Evolutionary conservation across 2,329 filamentous ascomycete species (phyloP), one percentile per base, ranked within the genome.

Genomic region (Penicillium griseofulvum): DNA sequence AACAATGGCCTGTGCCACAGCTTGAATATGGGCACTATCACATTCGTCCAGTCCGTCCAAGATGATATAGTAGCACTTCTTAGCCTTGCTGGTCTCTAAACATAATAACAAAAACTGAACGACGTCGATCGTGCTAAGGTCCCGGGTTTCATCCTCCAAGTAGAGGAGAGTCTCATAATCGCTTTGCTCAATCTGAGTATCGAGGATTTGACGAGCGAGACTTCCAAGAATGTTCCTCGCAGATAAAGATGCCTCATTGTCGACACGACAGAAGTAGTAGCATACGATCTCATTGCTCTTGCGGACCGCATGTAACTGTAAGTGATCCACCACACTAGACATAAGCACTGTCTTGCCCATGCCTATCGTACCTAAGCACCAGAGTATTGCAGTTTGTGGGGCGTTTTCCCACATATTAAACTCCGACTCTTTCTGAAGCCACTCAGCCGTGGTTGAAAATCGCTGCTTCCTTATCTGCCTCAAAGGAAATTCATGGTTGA

Each of bases 271-370:
- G 43, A 66, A 65, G 38, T 56, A 59, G 43, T 66, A 60, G 16
- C 38, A 43, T 22, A 65, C 36, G 11, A 54, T 22, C 24, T 56
- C 56, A 36, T 57, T 36, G 2, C 38, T 47, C 16, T 53, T 48
- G 24, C 53, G 55, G 22, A 33, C 16, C 5, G 38, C 12, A 31
- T 58, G 44, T 43, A 43, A 14, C n/a, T 6, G 24, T 24, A 64
- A 34, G 24, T 61, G 51, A 41, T 52, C 36, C 3, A 63, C 55
- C 34, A 65, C 39, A 47, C 57, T 58, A 14, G 63, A 65, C 44
- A 59, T 56, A 5, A 61, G 31, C 11, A 65, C 54, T 22, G 61
- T 65, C 44, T 64, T 66, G 1, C 64, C 63, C 12, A 54, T 49
- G 10, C 41, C 41, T 29, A 43, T 43, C 6, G 41, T 43, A 0